These are phyloP conservation scores for Staphylotrichum longicolle DNA, from an alignment of 495 filamentous ascomycete genomes.

Conservation along the genomic window DNA sequence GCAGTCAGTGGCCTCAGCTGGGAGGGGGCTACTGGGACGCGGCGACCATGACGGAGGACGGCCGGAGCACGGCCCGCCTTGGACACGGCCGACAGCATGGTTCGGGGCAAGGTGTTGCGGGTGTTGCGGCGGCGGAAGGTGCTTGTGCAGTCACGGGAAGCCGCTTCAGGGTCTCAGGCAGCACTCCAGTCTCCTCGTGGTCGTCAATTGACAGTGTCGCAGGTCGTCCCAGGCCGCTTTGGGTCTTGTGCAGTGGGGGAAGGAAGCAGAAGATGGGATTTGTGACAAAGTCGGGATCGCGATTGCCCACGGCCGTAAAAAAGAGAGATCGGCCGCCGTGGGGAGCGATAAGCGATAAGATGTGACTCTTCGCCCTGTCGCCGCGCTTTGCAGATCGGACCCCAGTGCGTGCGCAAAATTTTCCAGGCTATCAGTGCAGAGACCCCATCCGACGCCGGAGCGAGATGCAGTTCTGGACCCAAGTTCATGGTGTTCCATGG, in stretches of 20 bases:
- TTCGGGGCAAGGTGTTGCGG: constrained; percentile 13
- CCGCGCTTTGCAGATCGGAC: constrained; percentile 2
- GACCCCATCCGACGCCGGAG: constrained; percentile 24
- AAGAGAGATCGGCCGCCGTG: constrained; percentile 23
- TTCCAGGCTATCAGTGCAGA: constrained; percentile 8
- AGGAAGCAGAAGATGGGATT: constrained; percentile 19
- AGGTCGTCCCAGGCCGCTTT: constrained; percentile 22
- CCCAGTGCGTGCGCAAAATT: constrained; percentile 19
- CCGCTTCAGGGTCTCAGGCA: constrained; percentile 17
- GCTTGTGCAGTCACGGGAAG: constrained; percentile 12
- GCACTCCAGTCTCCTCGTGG: constrained; percentile 19
- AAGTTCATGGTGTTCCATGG: not conserved
- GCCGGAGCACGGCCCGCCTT: constrained; percentile 51
- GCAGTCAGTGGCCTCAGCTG: constrained; percentile 41
- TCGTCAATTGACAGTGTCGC: constrained; percentile 28
- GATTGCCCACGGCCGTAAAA: constrained; percentile 22
- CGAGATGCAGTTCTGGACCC: not conserved
- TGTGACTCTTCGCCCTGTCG: constrained; percentile 26
- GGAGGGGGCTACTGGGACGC: constrained; percentile 37
- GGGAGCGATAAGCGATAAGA: constrained; percentile 35
- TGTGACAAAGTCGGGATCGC: constrained; percentile 15
- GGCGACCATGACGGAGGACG: constrained; percentile 49
- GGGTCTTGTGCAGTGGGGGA: constrained; percentile 14
- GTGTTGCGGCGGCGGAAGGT: constrained; percentile 16
- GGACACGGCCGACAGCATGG: constrained; percentile 41